Evolutionary conservation across 257 asterid species (phyloP), one percentile per base, ranked within the genome.

Genomic region (Penstemon newberryi): DNA sequence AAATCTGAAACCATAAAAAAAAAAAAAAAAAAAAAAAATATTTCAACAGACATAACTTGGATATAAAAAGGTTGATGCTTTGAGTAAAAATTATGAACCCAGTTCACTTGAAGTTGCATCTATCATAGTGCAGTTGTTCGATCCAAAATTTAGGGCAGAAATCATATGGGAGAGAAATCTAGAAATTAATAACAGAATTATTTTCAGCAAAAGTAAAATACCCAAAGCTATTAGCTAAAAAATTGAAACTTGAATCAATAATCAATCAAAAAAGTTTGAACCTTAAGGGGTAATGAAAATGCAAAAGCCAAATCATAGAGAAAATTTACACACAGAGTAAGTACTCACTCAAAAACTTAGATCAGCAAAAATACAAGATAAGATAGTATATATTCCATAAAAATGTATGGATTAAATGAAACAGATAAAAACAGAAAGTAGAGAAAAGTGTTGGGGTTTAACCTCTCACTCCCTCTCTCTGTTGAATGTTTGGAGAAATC

Each of bases 261-360:
- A 42, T 71, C 58, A 43, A 63, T 33, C 36, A 46, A 46, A 63
- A 54, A 60, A 56, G 47, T 25, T 25, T 25, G 33, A 25, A 25
- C 33, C 33, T 25, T 25, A 43, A 44, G 38, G 12, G 6, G 7
- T 43, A 37, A 63, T 1, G 3, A 44, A 11, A 66, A 5, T 12
- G 40, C 41, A 66, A 73, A 66, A 50, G 50, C 73, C 41, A 58
- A 75, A 63, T 63, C 62, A 63, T 69, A 25, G 60, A 57, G 41
- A 64, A 50, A 72, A 70, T n/a, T 64, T 33, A 47, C 38, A 52
- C 10, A 58, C 10, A 60, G 4, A 60, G 13, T n/a, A 60, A 70
- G 6, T 11, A 10, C 55, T 4, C 43, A 36, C 73, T 57, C 80
- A 42, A 11, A 42, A 61, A 3, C 44, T 11, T 54, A 47, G 25